Conservation (phyloP, 371 early-diverging fungal species). For the Mucor mucedo region DNA sequence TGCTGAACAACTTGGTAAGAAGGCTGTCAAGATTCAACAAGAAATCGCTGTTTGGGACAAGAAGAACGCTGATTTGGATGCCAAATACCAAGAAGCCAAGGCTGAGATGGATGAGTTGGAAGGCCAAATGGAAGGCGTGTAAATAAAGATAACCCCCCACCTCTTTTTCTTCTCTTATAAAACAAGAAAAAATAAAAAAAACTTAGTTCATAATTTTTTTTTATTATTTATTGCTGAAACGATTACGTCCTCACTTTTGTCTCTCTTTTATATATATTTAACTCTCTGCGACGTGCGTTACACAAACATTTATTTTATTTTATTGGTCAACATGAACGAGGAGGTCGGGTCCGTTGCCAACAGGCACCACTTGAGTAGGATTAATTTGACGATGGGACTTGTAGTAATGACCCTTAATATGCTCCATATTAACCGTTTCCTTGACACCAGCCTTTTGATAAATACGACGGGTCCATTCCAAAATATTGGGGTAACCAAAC, state of each 20-base stretch:
- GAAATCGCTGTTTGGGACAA: slow-evolving; percentile 40
- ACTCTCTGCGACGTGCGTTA: not conserved
- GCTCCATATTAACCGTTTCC: slow-evolving; percentile 88
- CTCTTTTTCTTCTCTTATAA: not conserved
- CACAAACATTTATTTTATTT: slow-evolving; percentile 9
- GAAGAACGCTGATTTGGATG: slow-evolving; percentile 40
- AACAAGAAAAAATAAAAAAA: not conserved
- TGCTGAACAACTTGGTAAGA: slow-evolving; percentile 45
- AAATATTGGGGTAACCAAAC: slow-evolving; percentile 84
- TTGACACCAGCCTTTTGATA: slow-evolving; percentile 82
- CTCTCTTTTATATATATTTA: not conserved
- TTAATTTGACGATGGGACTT: slow-evolving; percentile 90
- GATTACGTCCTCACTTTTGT: slow-evolving; percentile 11
- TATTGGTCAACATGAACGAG: slow-evolving; percentile 34
- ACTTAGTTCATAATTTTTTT: not conserved
- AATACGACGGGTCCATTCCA: slow-evolving; percentile 83
- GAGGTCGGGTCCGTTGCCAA: slow-evolving; percentile 82
- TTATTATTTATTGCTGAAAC: slow-evolving; percentile 5
- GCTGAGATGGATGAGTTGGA: slow-evolving; percentile 51
- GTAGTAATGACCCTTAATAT: slow-evolving; percentile 95
- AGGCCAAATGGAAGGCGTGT: slow-evolving; percentile 49
- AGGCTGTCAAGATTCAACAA: slow-evolving; percentile 38
- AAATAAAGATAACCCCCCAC: slow-evolving; percentile 14
- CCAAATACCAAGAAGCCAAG: slow-evolving; percentile 40
- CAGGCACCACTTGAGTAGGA: slow-evolving; percentile 88